Base-by-base conservation (phyloP, 192 early-diverging fungal genomes). In the Coemansia sp. region DNA sequence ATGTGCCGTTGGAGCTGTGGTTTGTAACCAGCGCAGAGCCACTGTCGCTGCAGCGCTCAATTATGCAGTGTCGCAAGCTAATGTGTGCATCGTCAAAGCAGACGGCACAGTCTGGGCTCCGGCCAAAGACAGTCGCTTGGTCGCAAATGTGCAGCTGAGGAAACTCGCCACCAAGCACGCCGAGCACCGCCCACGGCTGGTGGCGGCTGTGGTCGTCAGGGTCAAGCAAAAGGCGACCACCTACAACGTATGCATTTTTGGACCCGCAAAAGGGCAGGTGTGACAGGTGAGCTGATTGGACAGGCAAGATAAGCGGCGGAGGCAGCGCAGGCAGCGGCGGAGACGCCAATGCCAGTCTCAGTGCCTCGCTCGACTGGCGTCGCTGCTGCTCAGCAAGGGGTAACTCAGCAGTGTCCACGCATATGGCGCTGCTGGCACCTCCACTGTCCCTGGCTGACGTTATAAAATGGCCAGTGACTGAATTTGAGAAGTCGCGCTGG, bases 1-100 rank as follows among this genome's bases (percentile, higher is more conserved):
- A 79, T 0, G 70, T 73, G 37, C 76, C 76, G 24, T 73, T 79
- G 9, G 56, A 50, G 58, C 75, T 76, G 35, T 40, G 53, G 37
- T 67, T 73, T 18, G 43, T 39, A 24, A 73, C 53, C 19, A 21
- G 56, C n/a, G 71, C 67, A 14, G n/a, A 38, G 4, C 48, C 54
- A 18, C 53, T 29, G 5, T 24, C 35, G 7, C 46, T 5, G 24
- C 14, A 26, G 14, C 55, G 29, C 21, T 62, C 60, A 11, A 79
- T 35, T 27, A 34, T 53, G 53, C 76, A 79, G 39, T 79, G 76
- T 10, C 24, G 34, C 26, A 66, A 56, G 53, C 76, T 79, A 4
- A 79, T 69, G 38, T 67, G 70, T 12, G 60, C 27, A 12, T 79
- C 76, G 43, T 57, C 48, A 18, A 79, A 65, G 18, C 18, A 33